Percentiles rank a stretch among this genome's conserved stretches.
Conservation (phyloP, 176 grass and related monocot species). For the Eremochloa ophiuroides region DNA sequence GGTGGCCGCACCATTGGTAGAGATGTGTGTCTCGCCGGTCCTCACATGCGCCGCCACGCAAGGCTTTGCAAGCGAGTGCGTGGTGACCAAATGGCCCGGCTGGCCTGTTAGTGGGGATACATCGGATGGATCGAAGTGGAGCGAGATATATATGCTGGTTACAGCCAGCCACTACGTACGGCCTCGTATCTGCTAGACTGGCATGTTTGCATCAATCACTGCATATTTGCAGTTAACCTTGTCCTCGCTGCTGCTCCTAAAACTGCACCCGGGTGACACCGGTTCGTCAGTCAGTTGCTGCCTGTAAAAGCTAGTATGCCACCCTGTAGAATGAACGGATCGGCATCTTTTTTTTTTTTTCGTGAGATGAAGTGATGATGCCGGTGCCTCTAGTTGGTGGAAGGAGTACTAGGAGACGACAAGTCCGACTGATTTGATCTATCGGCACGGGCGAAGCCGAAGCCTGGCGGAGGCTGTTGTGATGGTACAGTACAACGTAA, state of each 20-base stretch:
- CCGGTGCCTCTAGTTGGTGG: neutral
- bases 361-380: neutral
- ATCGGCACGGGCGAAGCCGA: neutral
- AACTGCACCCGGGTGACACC: too few species aligned
- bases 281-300: too few species aligned
- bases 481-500: conserved; percentile 13
- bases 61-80: neutral
- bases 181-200: neutral
- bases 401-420: neutral
- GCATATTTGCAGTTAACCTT: neutral
- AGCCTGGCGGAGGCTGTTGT: neutral
- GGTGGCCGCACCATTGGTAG: neutral
- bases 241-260: neutral
- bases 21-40: neutral
- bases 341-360: neutral
- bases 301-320: neutral
- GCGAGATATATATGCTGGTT: neutral
- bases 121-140: neutral
- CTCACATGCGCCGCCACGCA: conserved; percentile 28
- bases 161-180: neutral
- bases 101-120: conserved; percentile 10
- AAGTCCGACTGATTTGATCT: conserved; percentile 4
- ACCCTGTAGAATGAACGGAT: neutral
- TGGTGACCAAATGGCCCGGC: neutral
- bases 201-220: neutral